phyloP scores from a whole-genome alignment of 345 rosid species.

The Sisymbrium altissimum region DNA sequence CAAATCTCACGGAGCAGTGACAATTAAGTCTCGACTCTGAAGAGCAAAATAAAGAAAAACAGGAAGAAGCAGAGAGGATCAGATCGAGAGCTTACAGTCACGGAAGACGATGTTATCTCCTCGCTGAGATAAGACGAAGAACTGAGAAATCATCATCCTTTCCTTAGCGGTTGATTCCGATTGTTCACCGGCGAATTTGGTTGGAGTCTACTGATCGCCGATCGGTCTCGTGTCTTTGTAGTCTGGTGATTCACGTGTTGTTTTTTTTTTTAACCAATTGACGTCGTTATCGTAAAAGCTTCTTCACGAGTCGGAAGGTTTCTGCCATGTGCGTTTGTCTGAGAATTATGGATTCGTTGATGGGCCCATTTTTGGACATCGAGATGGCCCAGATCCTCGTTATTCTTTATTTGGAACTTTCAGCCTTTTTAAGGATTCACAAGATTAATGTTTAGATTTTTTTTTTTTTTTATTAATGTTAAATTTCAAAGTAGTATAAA shows the following conservation, averaged over 20 bases:
- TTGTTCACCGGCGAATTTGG: constrained; percentile 1
- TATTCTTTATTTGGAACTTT: neutral
- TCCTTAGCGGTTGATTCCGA: neutral
- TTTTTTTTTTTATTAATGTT: too few relatives aligned
- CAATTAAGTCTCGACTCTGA: neutral
- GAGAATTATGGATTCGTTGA: neutral
- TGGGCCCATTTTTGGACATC: neutral
- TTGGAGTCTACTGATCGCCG: constrained; percentile 17
- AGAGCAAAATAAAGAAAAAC: neutral
- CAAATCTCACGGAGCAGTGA: neutral
- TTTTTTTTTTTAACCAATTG: constrained; percentile 9
- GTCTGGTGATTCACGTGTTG: constrained; percentile 20
- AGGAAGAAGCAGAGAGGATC: neutral
- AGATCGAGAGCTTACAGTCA: constrained; percentile 59
- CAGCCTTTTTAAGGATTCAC: too few relatives aligned
- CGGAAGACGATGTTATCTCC: constrained; percentile 98
- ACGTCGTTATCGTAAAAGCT: constrained; percentile 12
- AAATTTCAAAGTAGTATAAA: neutral
- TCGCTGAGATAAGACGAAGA: constrained; percentile 94
- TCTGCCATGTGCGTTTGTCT: too few relatives aligned
- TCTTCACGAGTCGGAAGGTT: neutral
- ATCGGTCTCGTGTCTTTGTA: constrained; percentile 4
- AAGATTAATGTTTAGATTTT: too few relatives aligned
- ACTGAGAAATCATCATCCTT: constrained; percentile 80
- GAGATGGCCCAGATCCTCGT: constrained; percentile 13